Base-by-base conservation (phyloP, 2,329 filamentous ascomycete species). In the Diaporthe sp. region DNA sequence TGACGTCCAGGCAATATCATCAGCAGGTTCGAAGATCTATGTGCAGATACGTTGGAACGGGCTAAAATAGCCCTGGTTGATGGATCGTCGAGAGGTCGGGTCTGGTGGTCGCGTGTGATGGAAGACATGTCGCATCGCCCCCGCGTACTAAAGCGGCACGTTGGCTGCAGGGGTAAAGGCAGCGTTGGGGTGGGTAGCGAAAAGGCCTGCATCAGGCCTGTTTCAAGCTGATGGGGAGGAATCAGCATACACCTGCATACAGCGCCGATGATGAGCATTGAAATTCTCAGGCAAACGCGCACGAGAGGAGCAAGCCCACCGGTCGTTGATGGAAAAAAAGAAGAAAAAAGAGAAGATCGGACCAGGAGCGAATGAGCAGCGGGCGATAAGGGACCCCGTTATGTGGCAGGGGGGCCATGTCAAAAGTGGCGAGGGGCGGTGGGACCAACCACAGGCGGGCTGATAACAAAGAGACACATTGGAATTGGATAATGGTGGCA, bases 391-490 rank as follows among this genome's bases (percentile, higher is more conserved):
- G n/a, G 31, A 34, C 31, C 65, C 65, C 51, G 31, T 4, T 0
- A 22, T 13, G 65, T 10, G n/a, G 65, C 46, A 68, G 65, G 65
- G 46, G 65, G 13, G 46, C 42, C 31, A 68, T 37, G 65, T 28
- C n/a, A 17, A 39, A 39, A 19, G 65, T 53, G 65, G 65, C 65
- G 65, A 68, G 46, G 46, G 65, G 46, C 46, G 31, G 65, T 68
- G 65, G 65, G n/a, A 67, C 65, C 65, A 68, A 68, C 65, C 46
- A 68, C 31, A 68, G 65, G 13, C 28, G 44, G 65, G 65, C 65
- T 68, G 65, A 68, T 68, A 68, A 68, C 65, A 68, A 68, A 68
- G 65, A 15, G 65, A 68, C 65, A 68, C 65, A 15, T 19, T 53
- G 8, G 65, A 68, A 68, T 68, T 68, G 46, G 65, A 53, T 68